Base-by-base conservation (phyloP, 1,284 basidiomycete genomes). In the Malassezia nana region DNA sequence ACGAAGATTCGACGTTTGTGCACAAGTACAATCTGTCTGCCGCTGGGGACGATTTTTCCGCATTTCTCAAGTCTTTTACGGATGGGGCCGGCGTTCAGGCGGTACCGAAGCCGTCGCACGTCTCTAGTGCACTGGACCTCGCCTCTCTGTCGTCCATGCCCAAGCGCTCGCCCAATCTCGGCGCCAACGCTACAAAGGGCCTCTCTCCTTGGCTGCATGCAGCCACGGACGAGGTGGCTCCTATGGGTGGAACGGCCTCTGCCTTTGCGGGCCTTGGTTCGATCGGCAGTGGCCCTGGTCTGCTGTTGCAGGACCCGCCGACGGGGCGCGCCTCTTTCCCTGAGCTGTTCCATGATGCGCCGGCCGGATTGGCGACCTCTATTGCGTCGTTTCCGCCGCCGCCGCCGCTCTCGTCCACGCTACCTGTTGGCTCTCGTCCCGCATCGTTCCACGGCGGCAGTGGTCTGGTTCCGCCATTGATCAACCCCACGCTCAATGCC, bases 41-140 rank as follows among this genome's bases (percentile, higher is more conserved):
- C 18, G 63, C 60, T 30, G 67, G 69, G 25, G 67, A 71, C 46
- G 89, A 89, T 76, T 92, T 80, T 75, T 78, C 78, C 24, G 74
- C 78, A 32, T 74, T 79, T 39, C 68, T 76, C 33, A 75, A 78
- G 57, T 38, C 33, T n/a, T 18, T 32, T 41, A 47, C 35, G 29
- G 50, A 29, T 35, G 45, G 32, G 16, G 32, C 16, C 45, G 38
- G 33, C 44, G 24, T 18, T 8, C 35, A 18, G 5, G 15, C 35
- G n/a, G 30, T 20, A 22, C 8, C 46, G 25, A 46, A 44, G 82
- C 79, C 90, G 46, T 87, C 88, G 0, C 83, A 86, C n/a, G 85
- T 87, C 9, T 91, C 89, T 18, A 89, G 87, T 24, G 90, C 90
- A 29, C 78, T 95, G 63, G 91, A 95, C 75, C 81, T 94, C 35